Conservation (phyloP, 1,284 basidiomycete genomes). For the Blastosporella zonata region DNA sequence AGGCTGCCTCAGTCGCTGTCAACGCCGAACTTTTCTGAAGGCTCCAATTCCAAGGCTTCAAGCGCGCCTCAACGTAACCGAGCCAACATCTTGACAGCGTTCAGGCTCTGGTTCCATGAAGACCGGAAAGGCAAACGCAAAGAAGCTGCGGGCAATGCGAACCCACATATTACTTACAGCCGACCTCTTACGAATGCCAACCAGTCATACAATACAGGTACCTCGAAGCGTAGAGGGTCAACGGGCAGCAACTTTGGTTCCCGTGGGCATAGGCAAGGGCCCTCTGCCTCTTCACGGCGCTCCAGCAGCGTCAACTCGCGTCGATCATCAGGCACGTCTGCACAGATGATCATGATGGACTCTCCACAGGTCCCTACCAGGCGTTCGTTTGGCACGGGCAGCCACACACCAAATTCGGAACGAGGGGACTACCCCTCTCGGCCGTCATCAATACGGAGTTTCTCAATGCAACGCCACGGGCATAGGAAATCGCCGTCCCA, state of each 20-base stretch:
- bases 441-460: constrained; percentile 72
- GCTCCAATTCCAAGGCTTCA: constrained; percentile 22
- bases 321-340: constrained; percentile 66
- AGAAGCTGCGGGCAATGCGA: constrained; percentile 26
- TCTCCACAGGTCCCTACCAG: constrained; percentile 58
- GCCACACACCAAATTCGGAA: constrained; percentile 77
- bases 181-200: constrained; percentile 15
- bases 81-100: constrained; percentile 68
- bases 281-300: constrained; percentile 67
- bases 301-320: constrained; percentile 82
- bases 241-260: constrained; percentile 28
- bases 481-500: constrained; percentile 75
- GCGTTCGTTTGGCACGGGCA: constrained; percentile 66
- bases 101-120: constrained; percentile 79
- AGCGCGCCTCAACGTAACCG: constrained; percentile 44
- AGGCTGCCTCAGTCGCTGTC: constrained; percentile 42
- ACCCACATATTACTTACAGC: constrained; percentile 15
- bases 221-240: constrained; percentile 47
- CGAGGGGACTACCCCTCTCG: constrained; percentile 68
- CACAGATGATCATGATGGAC: constrained; percentile 56
- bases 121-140: constrained; percentile 77
- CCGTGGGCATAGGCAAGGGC: constrained; percentile 53
- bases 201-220: constrained; percentile 24
- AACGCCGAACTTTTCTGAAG: constrained; percentile 50
- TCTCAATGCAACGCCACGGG: constrained; percentile 59